A percentile compares a stretch with the other conserved stretches of the same genome.
Conservation (phyloP, 2,329 filamentous ascomycete genomes). For the Neonectria sp. region DNA sequence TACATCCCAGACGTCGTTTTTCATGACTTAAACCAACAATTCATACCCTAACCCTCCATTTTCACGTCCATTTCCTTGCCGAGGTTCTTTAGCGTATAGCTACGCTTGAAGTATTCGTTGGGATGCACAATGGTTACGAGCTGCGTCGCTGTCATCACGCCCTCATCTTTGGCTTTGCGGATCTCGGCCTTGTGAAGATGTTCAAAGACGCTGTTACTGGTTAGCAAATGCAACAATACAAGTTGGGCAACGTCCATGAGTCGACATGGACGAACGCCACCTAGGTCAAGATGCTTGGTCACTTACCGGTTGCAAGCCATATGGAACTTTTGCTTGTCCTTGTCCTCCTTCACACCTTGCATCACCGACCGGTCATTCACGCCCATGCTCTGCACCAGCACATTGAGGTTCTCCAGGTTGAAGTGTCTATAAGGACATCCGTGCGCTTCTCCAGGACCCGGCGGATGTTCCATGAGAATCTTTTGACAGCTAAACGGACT, state of each 20-base stretch:
- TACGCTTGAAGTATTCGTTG: constrained; percentile 98
- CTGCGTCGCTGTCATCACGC: constrained; percentile 79
- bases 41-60: constrained; percentile 66
- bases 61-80: constrained; percentile 69
- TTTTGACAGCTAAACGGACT: constrained; percentile 95
- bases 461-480: constrained; percentile 90
- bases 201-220: constrained; percentile 82
- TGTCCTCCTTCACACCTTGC: constrained; percentile 88
- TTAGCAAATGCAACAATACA: constrained; percentile 13
- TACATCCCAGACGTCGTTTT: constrained; percentile 33
- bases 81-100: constrained; percentile 89
- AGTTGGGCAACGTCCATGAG: neutral
- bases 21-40: neutral
- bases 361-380: constrained; percentile 84
- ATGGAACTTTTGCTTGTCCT: constrained; percentile 89
- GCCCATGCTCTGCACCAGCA: constrained; percentile 83
- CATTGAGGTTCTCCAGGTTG: constrained; percentile 85
- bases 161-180: constrained; percentile 82
- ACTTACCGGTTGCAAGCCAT: constrained; percentile 91
- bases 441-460: constrained; percentile 89
- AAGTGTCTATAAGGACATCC: constrained; percentile 98
- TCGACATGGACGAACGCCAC: neutral
- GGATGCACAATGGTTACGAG: constrained; percentile 97
- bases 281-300: too few species aligned
- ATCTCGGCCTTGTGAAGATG: constrained; percentile 85